phyloP scores from a whole-genome alignment of 129 eudicot genomes.

The Lactuca saligna region DNA sequence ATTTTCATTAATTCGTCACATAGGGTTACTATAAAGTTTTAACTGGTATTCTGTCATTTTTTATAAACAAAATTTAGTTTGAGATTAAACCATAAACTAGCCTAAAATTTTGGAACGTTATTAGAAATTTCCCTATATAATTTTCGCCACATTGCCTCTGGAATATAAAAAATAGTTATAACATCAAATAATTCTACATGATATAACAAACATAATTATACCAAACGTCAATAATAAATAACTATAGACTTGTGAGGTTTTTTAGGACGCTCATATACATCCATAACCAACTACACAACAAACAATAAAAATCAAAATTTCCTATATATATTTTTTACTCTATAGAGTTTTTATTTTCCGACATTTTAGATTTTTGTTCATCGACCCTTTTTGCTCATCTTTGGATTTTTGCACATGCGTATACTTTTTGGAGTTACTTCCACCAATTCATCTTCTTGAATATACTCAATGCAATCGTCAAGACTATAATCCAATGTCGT shows the following conservation, averaged over 20 bases:
- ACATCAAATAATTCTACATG: no score
- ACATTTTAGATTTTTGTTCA: not conserved
- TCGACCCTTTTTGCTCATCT: slow-evolving; percentile 50
- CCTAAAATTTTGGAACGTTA: no score
- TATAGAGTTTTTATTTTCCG: not conserved
- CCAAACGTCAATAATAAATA: not conserved
- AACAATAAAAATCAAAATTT: slow-evolving; percentile 7
- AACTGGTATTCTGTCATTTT: no score
- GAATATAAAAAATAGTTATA: no score
- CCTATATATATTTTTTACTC: slow-evolving; percentile 9
- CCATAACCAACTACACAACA: slow-evolving; percentile 8
- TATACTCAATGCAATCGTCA: slow-evolving; percentile 84
- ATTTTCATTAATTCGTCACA: no score
- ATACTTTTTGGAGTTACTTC: slow-evolving; percentile 62
- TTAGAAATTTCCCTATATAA: no score
- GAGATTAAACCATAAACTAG: no score
- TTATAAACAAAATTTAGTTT: no score
- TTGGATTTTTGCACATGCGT: slow-evolving; percentile 69
- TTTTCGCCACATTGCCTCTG: no score
- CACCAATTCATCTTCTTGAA: slow-evolving; percentile 81
- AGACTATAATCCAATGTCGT: slow-evolving; percentile 71
- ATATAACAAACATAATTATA: no score
- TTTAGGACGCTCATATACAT: slow-evolving; percentile 19
- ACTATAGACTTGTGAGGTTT: slow-evolving; percentile 8
- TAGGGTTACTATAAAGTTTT: no score